Percentiles rank a stretch among this genome's conserved stretches.
Conservation (phyloP, 2,329 filamentous ascomycete genomes). For the Chrysoporthe puriensis region DNA sequence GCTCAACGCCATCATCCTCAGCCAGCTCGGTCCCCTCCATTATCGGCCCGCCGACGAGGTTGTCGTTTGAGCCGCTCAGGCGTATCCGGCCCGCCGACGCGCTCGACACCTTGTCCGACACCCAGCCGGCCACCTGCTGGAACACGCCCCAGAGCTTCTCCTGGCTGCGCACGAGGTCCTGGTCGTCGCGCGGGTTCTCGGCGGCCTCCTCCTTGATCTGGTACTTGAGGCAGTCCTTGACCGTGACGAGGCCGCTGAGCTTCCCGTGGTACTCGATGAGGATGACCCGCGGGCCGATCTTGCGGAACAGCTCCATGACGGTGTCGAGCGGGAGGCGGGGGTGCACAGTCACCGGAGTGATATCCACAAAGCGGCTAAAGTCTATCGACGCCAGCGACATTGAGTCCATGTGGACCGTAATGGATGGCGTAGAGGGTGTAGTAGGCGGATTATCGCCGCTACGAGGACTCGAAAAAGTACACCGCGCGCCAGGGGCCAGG, state of each 20-base stretch:
- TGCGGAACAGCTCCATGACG: constrained; percentile 98
- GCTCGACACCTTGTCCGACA: constrained; percentile 57
- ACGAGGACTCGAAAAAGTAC: constrained; percentile 66
- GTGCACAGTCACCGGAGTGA: constrained; percentile 87
- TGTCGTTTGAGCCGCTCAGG: constrained; percentile 47
- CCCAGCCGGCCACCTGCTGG: constrained; percentile 57
- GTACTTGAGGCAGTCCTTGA: constrained; percentile 96
- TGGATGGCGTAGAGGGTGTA: constrained; percentile 44
- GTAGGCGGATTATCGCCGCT: constrained; percentile 25
- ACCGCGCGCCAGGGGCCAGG: constrained; percentile 70
- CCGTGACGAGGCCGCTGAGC: constrained; percentile 84
- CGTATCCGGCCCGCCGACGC: constrained; percentile 61
- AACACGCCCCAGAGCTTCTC: constrained; percentile 68
- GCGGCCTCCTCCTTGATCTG: constrained; percentile 94
- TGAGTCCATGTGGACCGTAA: constrained; percentile 45
- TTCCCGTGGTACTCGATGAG: constrained; percentile 88
- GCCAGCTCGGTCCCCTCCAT: constrained; percentile 56
- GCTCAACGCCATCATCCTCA: constrained; percentile 43
- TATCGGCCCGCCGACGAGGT: constrained; percentile 43
- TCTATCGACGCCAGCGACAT: constrained; percentile 60
- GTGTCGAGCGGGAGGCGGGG: constrained; percentile 91
- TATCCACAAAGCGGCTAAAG: constrained; percentile 85
- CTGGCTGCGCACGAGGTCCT: constrained; percentile 59
- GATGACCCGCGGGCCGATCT: constrained; percentile 93
- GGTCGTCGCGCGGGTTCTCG: constrained; percentile 70